phyloP scores from a whole-genome alignment of 2,329 filamentous ascomycete species.

The Coleophoma eucalyptorum region DNA sequence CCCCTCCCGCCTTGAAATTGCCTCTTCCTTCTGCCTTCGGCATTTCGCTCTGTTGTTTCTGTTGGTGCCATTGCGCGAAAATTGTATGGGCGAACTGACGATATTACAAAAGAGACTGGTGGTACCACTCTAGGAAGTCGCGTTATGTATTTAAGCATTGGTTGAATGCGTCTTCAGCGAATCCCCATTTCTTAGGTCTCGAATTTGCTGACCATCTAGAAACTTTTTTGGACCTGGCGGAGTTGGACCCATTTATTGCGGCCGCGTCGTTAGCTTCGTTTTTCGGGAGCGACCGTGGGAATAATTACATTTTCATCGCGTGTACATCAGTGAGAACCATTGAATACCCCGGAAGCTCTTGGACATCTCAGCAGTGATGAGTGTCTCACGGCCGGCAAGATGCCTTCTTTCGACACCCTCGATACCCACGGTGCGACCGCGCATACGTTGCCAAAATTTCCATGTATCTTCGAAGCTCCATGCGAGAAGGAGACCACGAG shows the following conservation, averaged over 20 bases:
- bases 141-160: conserved; percentile 6
- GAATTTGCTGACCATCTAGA: neutral
- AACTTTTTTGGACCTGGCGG: conserved; percentile 1
- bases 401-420: conserved; percentile 46
- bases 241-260: neutral
- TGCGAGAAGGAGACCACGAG: conserved; percentile 32
- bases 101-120: neutral
- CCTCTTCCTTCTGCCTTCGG: conserved; percentile 17
- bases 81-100: conserved; percentile 3
- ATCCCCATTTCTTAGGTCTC: too few relatives aligned
- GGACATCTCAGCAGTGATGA: conserved; percentile 34
- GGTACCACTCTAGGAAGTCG: neutral
- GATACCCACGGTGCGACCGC: conserved; percentile 32
- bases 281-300: neutral
- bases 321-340: conserved; percentile 6
- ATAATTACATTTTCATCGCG: neutral
- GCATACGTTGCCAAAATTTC: conserved; percentile 42
- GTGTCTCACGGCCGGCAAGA: conserved; percentile 40
- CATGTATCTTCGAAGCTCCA: conserved; percentile 36
- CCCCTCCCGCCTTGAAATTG: conserved; percentile 24
- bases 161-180: too few relatives aligned
- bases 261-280: conserved; percentile 1
- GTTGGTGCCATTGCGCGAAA: conserved; percentile 7
- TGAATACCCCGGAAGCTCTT: conserved; percentile 13
- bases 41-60: neutral